Evolutionary conservation across 495 filamentous ascomycete genomes (phyloP).

Genomic region (Aspergillus egyptiacus): DNA sequence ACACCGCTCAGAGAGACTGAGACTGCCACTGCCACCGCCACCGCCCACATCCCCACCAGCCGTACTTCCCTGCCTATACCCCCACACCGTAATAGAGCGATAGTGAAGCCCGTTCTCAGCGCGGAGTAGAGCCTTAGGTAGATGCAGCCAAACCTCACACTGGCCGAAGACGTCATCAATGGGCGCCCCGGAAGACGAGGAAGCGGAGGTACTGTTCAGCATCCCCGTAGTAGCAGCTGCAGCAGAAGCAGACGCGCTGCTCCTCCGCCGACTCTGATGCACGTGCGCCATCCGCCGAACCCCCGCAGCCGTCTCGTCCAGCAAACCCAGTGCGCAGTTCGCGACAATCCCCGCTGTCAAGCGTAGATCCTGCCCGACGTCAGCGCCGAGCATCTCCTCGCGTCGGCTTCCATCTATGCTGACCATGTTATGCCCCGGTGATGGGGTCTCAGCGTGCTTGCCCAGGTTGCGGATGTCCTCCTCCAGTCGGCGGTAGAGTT

Average conservation of each 20-base stretch:
- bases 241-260: slow-evolving; percentile 20
- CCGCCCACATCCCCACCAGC: slow-evolving; percentile 8
- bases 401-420: slow-evolving; percentile 30
- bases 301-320: slow-evolving; percentile 41
- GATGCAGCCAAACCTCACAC: slow-evolving; percentile 37
- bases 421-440: slow-evolving; percentile 23
- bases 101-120: slow-evolving; percentile 39
- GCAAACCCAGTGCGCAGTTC: slow-evolving; percentile 31
- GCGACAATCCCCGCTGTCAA: slow-evolving; percentile 36
- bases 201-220: slow-evolving; percentile 3
- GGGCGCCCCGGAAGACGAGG: slow-evolving; percentile 11
- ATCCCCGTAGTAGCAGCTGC: slow-evolving; percentile 2
- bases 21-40: too few species aligned
- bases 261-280: slow-evolving; percentile 26
- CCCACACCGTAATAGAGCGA: slow-evolving; percentile 37
- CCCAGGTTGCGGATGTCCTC: slow-evolving; percentile 30
- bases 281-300: slow-evolving; percentile 37
- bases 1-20: slow-evolving; percentile 17
- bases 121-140: slow-evolving; percentile 40
- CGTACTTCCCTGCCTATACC: slow-evolving; percentile 23
- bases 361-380: slow-evolving; percentile 32
- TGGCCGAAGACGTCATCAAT: slow-evolving; percentile 32
- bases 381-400: slow-evolving; percentile 28
- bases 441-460: slow-evolving; percentile 15
- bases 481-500: slow-evolving; percentile 43